phyloP scores from a whole-genome alignment of 2,329 filamentous ascomycete species.

The Xylariaceae sp. region DNA sequence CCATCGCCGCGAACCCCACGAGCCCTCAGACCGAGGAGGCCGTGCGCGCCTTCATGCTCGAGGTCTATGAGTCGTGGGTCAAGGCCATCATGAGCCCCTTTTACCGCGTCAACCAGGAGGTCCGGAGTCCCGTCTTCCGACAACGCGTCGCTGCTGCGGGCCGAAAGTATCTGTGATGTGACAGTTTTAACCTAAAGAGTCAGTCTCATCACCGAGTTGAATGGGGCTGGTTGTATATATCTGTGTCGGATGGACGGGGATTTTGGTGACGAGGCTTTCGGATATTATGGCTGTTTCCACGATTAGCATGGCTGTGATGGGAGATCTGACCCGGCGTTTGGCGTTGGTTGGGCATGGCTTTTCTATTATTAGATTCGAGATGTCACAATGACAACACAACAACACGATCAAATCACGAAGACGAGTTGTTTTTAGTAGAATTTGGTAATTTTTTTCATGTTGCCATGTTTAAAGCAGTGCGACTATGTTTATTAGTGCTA shows the following conservation, averaged over 20 bases:
- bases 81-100: slow-evolving; percentile 98
- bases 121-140: slow-evolving; percentile 82
- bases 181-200: slow-evolving; percentile 18
- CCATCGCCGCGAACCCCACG: slow-evolving; percentile 76
- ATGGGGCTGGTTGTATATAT: not conserved
- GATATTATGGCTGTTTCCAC: not conserved
- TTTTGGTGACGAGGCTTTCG: not conserved
- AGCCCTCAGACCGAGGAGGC: slow-evolving; percentile 91
- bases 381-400: slow-evolving; percentile 5
- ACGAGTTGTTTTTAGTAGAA: not conserved
- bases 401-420: not conserved
- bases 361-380: slow-evolving; percentile 2
- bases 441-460: slow-evolving; percentile 13
- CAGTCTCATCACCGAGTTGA: not conserved
- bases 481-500: slow-evolving; percentile 27
- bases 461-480: slow-evolving; percentile 23
- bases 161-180: slow-evolving; percentile 75
- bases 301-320: not conserved
- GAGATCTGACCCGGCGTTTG: slow-evolving; percentile 15
- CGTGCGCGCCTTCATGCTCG: slow-evolving; percentile 86
- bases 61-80: slow-evolving; percentile 94
- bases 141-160: slow-evolving; percentile 77
- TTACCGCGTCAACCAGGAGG: slow-evolving; percentile 77
- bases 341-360: slow-evolving; percentile 11
- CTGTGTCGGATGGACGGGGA: not conserved